Base-by-base conservation (phyloP, 352 stramenopile genomes). In the Bremia lactucae region DNA sequence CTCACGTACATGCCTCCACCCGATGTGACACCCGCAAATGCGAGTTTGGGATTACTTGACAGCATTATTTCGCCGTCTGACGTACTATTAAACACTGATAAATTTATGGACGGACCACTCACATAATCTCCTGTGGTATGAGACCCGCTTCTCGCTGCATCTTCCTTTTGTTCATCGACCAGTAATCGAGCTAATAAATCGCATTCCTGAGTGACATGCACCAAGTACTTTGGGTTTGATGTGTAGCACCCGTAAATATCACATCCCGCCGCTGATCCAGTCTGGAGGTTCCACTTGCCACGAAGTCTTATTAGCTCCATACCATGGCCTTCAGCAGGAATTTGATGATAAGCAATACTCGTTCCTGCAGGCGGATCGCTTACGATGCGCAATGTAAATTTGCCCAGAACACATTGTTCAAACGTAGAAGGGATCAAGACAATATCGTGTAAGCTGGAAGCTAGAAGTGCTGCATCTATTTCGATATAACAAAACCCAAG, bases 211-310 rank as follows among this genome's bases (percentile, higher is more conserved):
- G 53, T 45, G 3, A 87, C 54, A 33, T 74, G 62, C 23, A 89
- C 51, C 21, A 92, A 65, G 44, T 74, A 87, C 46, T 74, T 79
- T 16, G 79, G 76, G 49, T 91, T 89, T 51, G 85, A 83, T 4
- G 69, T 86, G 47, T 89, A 91, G 49, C 75, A 81, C 11, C 76
- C 76, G 46, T 83, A 88, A 49, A 80, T 87, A 5, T 65, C 81
- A 42, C 79, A 89, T 1, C 79, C 76, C 1, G 60, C 72, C 1
- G 76, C 75, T 5, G 72, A 84, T n/a, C 76, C 73, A 19, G 45
- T 64, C 25, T 65, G 46, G 0, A 62, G 36, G 16, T 84, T 66
- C 76, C 76, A 87, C 11, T 54, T 62, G 31, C 68, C 70, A 23
- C 21, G 15, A 4, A 86, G 29, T 14, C 42, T 46, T 16, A 46